Evolutionary conservation across 163 green algal species (phyloP), one percentile per base, ranked within the genome.

Genomic region (Chlorella variabilis): DNA sequence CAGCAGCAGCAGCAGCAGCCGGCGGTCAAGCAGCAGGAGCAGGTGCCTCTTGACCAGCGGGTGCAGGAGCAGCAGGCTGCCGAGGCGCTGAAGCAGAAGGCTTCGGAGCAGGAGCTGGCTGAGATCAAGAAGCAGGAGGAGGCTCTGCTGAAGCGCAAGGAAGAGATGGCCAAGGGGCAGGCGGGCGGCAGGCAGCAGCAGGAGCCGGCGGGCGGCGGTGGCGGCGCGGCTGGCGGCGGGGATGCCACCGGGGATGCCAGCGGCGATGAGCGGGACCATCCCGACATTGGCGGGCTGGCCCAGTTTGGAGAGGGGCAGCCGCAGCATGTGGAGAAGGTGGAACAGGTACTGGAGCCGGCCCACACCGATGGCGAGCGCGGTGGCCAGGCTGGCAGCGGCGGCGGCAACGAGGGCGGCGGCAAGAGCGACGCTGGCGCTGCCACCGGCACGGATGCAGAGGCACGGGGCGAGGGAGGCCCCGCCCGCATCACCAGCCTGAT

Each of bases 251-350:
- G 59, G 3, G 59, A 4, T 39, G 29, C 59, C 7, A n/a, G 51
- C 51, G 21, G 51, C 51, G 51, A 38, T 67, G 59, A 38, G 59
- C 5, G 75, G 31, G 59, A 81, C 54, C 75, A 81, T 49, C 75
- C 75, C 4, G 75, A 71, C 41, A 45, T 81, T 27, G 27, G 33
- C 62, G 36, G 21, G 13, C 58, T 81, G 29, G 59, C 75, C 0
- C 75, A 81, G 75, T 34, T 34, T 4, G 75, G 75, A 6, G 39
- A 65, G 29, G 75, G 27, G 4, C 51, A 23, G 59, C 75, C 75
- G 1, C 39, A 71, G 11, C 13, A 80, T 18, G 73, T 80, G 27
- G 54, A 69, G 9, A 25, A 51, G 17, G 31, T n/a, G 13, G 38
- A 41, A 29, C 54, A 20, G n/a, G n/a, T n/a, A n/a, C n/a, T n/a